Evolutionary conservation across 148 eudicot species (phyloP), one percentile per base, ranked within the genome.

Genomic region (Camellia lanceoleosa): DNA sequence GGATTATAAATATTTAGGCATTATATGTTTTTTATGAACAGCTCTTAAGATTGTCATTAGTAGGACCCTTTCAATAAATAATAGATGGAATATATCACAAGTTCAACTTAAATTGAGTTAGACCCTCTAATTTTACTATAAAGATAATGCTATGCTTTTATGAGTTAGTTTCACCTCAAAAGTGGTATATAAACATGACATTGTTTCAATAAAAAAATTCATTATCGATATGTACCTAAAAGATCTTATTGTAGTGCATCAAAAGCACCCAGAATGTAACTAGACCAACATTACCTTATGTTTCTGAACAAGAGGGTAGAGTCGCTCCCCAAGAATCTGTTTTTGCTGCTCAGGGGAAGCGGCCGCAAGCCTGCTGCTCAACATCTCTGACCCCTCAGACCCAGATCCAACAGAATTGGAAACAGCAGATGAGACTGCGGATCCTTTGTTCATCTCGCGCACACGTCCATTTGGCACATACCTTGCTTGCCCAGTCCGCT

Each of bases 301-400:
- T 51, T 83, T 81, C 19, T 75, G 73, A 64, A 93, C 88, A 60
- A 91, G 95, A 38, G 97, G 95, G 85, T 71, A 93, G 44, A 93
- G 89, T 23, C 77, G 88, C 70, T 90, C 92, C 58, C 95, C 95
- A 68, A 90, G 91, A 23, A 90, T 90, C 76, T 84, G 86, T 78
- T 93, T 91, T 84, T 91, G 93, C 68, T 79, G 79, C 79, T 87
- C 86, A 41, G 89, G 91, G 41, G 88, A 16, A 76, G 95, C 87
- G 56, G 93, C 88, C 61, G 95, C 89, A 80, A 90, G 91, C 90
- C 79, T 78, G 73, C 86, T 90, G 83, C 92, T 93, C 80, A 90
- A 81, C 80, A 82, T 82, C 82, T 93, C 87, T 7, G 85, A 67
- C 41, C 86, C 87, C 68, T 87, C 87, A 63, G 79, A 67, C 20